A percentile compares a stretch with the other conserved stretches of the same genome.
phyloP scores from a whole-genome alignment of 495 filamentous ascomycete species.

The Cudoniella acicularis region DNA sequence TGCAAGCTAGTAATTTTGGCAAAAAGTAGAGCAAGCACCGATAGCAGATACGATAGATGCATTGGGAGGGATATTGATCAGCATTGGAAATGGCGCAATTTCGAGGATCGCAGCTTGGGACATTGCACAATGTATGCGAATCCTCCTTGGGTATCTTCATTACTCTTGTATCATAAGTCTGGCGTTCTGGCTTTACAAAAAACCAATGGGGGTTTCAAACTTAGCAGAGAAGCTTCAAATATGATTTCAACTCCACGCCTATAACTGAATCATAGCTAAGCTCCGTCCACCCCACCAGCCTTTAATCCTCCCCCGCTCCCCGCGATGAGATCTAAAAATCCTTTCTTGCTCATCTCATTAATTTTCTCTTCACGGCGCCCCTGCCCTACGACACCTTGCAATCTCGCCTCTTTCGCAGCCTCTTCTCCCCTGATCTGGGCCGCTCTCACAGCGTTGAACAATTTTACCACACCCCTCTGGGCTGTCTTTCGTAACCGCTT shows the following conservation, averaged over 20 bases:
- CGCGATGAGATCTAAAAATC: constrained; percentile 90
- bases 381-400: constrained; percentile 71
- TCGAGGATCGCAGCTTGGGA: neutral
- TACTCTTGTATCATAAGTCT: neutral
- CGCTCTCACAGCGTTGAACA: constrained; percentile 92
- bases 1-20: constrained; percentile 91
- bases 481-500: constrained; percentile 77
- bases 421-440: constrained; percentile 82
- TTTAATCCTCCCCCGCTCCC: constrained; percentile 51
- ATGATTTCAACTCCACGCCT: neutral
- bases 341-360: constrained; percentile 93
- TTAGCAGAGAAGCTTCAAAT: too few relatives aligned
- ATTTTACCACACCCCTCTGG: constrained; percentile 85
- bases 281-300: constrained; percentile 48
- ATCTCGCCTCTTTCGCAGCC: constrained; percentile 62
- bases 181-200: neutral
- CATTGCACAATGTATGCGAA: neutral
- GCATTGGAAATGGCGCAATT: neutral
- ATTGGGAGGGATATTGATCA: neutral
- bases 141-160: neutral
- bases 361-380: constrained; percentile 74
- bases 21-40: constrained; percentile 31
- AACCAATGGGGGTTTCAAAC: neutral
- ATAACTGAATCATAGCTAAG: constrained; percentile 23
- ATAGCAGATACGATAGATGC: neutral